Evolutionary conservation across 78 protist genomes (phyloP), one percentile per base, ranked within the genome.

Genomic region (Chrysochromulina parva): DNA sequence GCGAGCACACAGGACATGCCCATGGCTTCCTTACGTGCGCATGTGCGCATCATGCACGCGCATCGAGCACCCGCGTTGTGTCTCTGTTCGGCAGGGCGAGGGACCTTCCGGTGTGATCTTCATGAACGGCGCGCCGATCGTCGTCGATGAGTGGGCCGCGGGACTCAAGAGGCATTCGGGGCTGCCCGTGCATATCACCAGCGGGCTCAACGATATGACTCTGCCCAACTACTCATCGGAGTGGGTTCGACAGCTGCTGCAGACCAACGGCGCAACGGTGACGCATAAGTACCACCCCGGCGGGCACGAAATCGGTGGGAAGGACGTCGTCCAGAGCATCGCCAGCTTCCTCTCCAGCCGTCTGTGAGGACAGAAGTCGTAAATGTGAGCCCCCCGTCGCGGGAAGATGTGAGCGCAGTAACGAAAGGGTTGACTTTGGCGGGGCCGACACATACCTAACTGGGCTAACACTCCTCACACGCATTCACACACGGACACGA

Each of bases 71-170:
- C 38, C 38, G 38, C 38, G 38, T 38, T 38, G 38, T 38, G 38
- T 38, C 38, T 38, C 38, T 38, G 38, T 38, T 38, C 84, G 55
- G 52, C n/a, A 19, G 48, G 57, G 11, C 58, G 54, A 50, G 57
- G 24, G 48, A 3, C 50, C 14, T 5, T 54, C 26, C 2, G 92
- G 92, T 59, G 53, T 55, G 50, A 69, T 54, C 28, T 28, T 57
- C 26, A 2, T 89, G 69, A 22, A 16, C 50, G 92, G 92, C 7
- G 87, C 92, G n/a, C 92, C 92, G 17, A 71, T 89, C 67, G 92
- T 89, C 24, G 92, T 89, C 11, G 92, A 89, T 16, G 52, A 89
- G 47, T 89, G 92, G 92, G 55, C 80, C 11, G 81, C 5, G 74
- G 7, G 55, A 14, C 91, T 88, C 48, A 11, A 88, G 58, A 14